phyloP scores from a whole-genome alignment of 768 basidiomycete genomes.

The Collybia sp. region DNA sequence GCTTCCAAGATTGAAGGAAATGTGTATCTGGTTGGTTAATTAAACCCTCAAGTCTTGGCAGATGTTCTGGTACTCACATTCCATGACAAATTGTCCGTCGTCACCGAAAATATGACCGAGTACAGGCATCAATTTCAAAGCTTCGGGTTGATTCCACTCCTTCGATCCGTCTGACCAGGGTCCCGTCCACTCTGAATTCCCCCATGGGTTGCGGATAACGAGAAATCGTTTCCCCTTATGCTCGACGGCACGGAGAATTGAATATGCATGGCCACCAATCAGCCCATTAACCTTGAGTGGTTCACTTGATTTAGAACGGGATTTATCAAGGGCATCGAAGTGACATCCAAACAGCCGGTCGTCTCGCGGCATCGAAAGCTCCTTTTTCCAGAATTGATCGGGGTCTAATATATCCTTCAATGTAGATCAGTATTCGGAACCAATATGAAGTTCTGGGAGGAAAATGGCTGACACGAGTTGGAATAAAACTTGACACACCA shows the following conservation, averaged over 20 bases:
- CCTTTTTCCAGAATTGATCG: constrained; percentile 50
- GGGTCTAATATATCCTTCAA: constrained; percentile 38
- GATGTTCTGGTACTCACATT: constrained; percentile 17
- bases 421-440: not conserved
- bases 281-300: constrained; percentile 23
- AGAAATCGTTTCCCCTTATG: constrained; percentile 35
- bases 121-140: constrained; percentile 28
- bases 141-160: constrained; percentile 34
- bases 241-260: constrained; percentile 36
- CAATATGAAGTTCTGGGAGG: not conserved
- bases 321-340: constrained; percentile 27
- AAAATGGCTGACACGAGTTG: not conserved
- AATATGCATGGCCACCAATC: constrained; percentile 35
- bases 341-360: constrained; percentile 52
- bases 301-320: constrained; percentile 18
- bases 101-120: constrained; percentile 33
- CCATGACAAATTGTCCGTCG: constrained; percentile 42
- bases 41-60: not conserved
- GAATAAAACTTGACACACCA: constrained; percentile 37
- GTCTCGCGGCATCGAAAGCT: constrained; percentile 42
- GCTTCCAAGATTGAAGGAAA: constrained; percentile 40
- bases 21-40: constrained; percentile 32
- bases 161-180: constrained; percentile 37
- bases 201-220: constrained; percentile 42
- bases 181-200: constrained; percentile 35